Evolutionary conservation across 2,329 filamentous ascomycete species (phyloP), one percentile per base, ranked within the genome.

Genomic region (Dothideomycetes sp.): DNA sequence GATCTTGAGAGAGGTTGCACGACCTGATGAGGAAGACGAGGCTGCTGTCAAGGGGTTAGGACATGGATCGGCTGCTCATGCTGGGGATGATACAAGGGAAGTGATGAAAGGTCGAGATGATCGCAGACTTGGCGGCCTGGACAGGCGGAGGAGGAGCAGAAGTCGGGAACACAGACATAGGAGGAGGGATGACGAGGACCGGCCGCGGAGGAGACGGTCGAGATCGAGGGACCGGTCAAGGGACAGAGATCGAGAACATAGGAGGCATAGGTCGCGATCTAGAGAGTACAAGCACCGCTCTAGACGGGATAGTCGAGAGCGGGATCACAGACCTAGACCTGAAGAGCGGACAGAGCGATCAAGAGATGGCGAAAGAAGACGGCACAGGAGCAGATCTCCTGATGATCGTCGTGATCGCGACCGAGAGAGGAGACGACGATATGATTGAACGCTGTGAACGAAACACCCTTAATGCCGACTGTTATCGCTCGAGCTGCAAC

Each of bases 1-100:
- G 43, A 70, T 67, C 5, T 58, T 77, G 30, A 71, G 64, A 38
- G 67, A 70, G 44, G 63, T 58, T 4, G 54, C 64, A 34, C 60
- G 51, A 8, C 59, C 56, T 22, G 66, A 58, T 38, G 65, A 58
- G 17, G 62, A 55, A 17, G 54, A 54, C 4, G 49, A 48, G 12
- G 44, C 52, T 35, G 52, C 52, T 7, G 51, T 45, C 19, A 50
- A 53, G 42, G 55, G 50, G 31, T 50, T 49, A 42, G 58, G 49
- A 41, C 60, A 57, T 34, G 52, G 33, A 14, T 37, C 16, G 3
- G 19, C n/a, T 12, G 79, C 77, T 30, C 14, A 18, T 15, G 32
- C 18, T 19, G 39, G 18, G 12, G 36, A 9, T 19, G 35, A 33
- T 29, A n/a, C n/a, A n/a, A 24, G n/a, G 10, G 44, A 47, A 29